Evolutionary conservation across 306 rosid genomes (phyloP), one percentile per base, ranked within the genome.

Genomic region (Quercus mongolica): DNA sequence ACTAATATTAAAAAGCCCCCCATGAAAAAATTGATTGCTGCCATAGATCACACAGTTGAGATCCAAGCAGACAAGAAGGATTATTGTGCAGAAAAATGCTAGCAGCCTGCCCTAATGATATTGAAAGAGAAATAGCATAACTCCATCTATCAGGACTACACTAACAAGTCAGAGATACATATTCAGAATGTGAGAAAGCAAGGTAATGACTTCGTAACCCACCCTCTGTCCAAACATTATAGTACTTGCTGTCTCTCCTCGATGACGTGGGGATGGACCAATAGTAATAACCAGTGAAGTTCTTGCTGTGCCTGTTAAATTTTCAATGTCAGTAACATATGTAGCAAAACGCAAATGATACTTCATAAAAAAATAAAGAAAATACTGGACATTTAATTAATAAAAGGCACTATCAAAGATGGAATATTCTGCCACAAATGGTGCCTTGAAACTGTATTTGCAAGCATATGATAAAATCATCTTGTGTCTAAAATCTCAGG

Each of bases 201-300:
- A 62, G 56, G 59, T 58, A 26, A 54, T 65, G 80, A 81, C 69
- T 70, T 73, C 12, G 71, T 63, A 83, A 84, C 94, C 61, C 81
- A 96, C 99, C 91, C 98, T 86, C 88, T 96, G 98, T 83, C 99
- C 99, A 81, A 96, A 96, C 97, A 88, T 90, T 84, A 96, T 91
- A 54, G 99, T 96, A 82, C 99, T 96, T 51, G 98, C 82, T 20
- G 99, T 96, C 89, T 96, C 99, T 87, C 98, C 99, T 87, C 98
- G 90, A 76, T 96, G 98, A 46, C 93, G 91, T 62, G 99, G 99
- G 67, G 99, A 96, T 8, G 99, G 99, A 64, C 99, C 97, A 69
- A 93, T 93, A 38, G 99, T 91, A 76, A 96, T 89, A 78, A 96
- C 84, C 72, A 96, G 87, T 51, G 99, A 96, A 76, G 99, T 93